A percentile compares a stretch with the other conserved stretches of the same genome.
phyloP scores from a whole-genome alignment of 805 yeast species.

The Kodamaea hsintzibuensis region DNA sequence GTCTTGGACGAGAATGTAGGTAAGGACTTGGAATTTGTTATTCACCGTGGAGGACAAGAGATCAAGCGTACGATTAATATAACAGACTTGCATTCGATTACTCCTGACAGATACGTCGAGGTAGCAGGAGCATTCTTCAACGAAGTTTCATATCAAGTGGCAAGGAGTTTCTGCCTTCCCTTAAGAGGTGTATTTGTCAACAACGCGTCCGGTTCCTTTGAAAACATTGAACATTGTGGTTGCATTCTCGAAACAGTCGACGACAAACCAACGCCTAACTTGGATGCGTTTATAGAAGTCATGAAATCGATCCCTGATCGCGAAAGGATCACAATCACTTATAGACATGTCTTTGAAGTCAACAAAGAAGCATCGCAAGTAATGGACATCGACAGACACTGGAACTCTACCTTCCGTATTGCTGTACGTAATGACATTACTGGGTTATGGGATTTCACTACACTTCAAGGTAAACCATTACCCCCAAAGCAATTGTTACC shows the following conservation, averaged over 20 bases:
- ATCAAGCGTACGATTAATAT: conserved; percentile 52
- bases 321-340: conserved; percentile 65
- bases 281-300: conserved; percentile 75
- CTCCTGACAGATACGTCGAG: conserved; percentile 79
- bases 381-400: conserved; percentile 78
- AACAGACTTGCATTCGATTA: conserved; percentile 76
- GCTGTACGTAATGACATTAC: conserved; percentile 61
- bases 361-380: conserved; percentile 72
- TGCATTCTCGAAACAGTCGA: conserved; percentile 83
- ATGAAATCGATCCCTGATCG: conserved; percentile 78
- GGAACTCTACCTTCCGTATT: conserved; percentile 70
- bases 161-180: conserved; percentile 80
- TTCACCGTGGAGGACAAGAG: conserved; percentile 73
- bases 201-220: conserved; percentile 77
- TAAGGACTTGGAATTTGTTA: conserved; percentile 38
- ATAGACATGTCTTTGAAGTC: conserved; percentile 76
- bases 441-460: conserved; percentile 57
- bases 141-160: conserved; percentile 84
- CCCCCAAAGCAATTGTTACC: conserved; percentile 55
- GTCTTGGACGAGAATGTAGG: conserved; percentile 75
- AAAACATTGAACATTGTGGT: conserved; percentile 60
- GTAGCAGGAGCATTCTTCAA: conserved; percentile 89
- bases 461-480: conserved; percentile 59
- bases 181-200: conserved; percentile 81
- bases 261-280: conserved; percentile 68